Percentiles rank a stretch among this genome's conserved stretches.
Evolutionary conservation across 1,284 basidiomycete species (phyloP).

Genomic region (Puccinia horiana): DNA sequence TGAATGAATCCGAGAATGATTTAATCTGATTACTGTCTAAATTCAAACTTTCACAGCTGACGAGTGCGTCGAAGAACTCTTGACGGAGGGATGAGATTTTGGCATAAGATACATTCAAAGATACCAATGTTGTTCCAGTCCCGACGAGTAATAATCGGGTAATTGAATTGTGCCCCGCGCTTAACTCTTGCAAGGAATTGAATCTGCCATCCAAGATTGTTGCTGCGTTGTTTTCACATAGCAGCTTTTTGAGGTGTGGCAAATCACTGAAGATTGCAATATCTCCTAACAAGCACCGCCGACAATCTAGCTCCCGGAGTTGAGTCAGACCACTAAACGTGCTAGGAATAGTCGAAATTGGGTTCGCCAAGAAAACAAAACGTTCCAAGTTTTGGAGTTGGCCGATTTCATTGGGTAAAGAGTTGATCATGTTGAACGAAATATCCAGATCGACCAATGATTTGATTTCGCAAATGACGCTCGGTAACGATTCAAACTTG

Average conservation of each 20-base stretch:
- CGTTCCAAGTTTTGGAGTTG: slow-evolving; percentile 70
- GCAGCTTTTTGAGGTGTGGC: slow-evolving; percentile 69
- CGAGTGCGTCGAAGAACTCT: slow-evolving; percentile 69
- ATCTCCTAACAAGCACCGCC: slow-evolving; percentile 78
- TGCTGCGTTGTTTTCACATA: slow-evolving; percentile 78
- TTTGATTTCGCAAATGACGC: slow-evolving; percentile 73
- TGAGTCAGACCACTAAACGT: slow-evolving; percentile 68
- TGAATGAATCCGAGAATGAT: slow-evolving; percentile 77
- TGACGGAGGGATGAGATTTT: slow-evolving; percentile 85
- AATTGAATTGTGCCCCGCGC: slow-evolving; percentile 77
- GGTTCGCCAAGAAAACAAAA: slow-evolving; percentile 86
- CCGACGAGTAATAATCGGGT: slow-evolving; percentile 60
- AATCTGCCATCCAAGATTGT: slow-evolving; percentile 68
- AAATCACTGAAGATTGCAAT: slow-evolving; percentile 70
- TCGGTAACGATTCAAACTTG: slow-evolving; percentile 80
- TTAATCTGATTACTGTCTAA: slow-evolving; percentile 87
- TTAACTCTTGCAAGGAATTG: slow-evolving; percentile 64
- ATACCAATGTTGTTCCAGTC: slow-evolving; percentile 65
- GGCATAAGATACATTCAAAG: slow-evolving; percentile 83
- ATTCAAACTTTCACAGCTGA: slow-evolving; percentile 71
- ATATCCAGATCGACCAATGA: slow-evolving; percentile 83
- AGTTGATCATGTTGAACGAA: slow-evolving; percentile 87
- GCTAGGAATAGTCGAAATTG: slow-evolving; percentile 73
- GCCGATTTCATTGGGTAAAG: slow-evolving; percentile 78
- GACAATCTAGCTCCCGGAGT: slow-evolving; percentile 75